Evolutionary conservation across 441 rosid species (phyloP).

Genomic region (Aleurites moluccanus): DNA sequence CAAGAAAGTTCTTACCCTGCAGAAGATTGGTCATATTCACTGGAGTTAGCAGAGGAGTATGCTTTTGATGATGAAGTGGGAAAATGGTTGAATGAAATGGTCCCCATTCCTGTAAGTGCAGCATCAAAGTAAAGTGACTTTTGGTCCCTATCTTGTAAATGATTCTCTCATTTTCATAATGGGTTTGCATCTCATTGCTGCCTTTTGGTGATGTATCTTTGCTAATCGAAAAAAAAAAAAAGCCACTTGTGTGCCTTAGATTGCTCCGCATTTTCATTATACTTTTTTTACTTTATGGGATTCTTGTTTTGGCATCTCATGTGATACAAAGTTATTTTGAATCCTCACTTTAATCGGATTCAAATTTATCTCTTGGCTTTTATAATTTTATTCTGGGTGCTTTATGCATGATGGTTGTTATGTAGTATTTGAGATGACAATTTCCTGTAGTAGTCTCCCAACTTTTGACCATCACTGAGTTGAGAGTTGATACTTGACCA

Average conservation of each 20-base stretch:
- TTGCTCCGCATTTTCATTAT: neutral
- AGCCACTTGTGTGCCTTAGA: neutral
- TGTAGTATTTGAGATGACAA: neutral
- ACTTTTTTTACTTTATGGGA: neutral
- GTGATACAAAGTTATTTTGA: neutral
- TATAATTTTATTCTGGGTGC: neutral
- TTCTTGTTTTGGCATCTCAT: neutral
- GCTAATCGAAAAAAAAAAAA: neutral
- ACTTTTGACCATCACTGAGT: neutral
- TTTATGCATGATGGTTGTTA: neutral
- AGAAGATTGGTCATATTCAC: slow-evolving; percentile 43
- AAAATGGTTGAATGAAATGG: slow-evolving; percentile 59
- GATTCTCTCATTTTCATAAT: slow-evolving; percentile 2
- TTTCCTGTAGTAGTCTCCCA: neutral
- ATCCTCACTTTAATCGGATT: neutral
- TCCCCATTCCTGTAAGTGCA: slow-evolving; percentile 57
- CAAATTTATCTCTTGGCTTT: neutral
- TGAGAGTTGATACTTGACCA: neutral
- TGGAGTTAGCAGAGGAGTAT: slow-evolving; percentile 43
- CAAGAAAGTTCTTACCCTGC: slow-evolving; percentile 27
- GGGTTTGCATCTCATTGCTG: too few relatives aligned
- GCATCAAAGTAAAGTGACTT: neutral
- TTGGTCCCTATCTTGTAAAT: neutral
- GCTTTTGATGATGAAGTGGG: slow-evolving; percentile 50
- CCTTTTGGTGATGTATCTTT: neutral